phyloP scores from a whole-genome alignment of 2,329 filamentous ascomycete genomes.

The Biscogniauxia sp. region DNA sequence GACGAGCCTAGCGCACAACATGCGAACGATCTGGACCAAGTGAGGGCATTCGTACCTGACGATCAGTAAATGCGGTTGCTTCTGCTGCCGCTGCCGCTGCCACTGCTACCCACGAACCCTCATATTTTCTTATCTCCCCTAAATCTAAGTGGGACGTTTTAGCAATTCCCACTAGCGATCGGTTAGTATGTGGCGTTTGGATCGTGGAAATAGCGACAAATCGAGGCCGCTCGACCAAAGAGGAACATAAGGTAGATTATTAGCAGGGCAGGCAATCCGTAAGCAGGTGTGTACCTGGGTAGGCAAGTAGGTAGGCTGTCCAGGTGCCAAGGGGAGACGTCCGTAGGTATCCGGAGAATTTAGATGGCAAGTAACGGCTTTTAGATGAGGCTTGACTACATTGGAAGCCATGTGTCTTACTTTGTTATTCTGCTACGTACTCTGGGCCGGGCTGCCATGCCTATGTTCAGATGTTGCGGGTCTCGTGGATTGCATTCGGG shows the following conservation, averaged over 20 bases:
- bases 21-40: not conserved
- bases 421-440: not conserved
- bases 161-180: not conserved
- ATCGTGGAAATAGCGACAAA: not conserved
- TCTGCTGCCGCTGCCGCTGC: no score
- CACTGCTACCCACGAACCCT: not conserved
- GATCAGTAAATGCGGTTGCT: not conserved
- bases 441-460: not conserved
- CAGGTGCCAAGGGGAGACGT: no score
- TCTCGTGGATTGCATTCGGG: not conserved
- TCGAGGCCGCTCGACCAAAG: not conserved
- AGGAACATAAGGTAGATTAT: not conserved
- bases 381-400: no score
- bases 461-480: not conserved
- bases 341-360: no score
- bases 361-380: no score
- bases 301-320: no score
- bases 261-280: no score
- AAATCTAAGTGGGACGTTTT: not conserved
- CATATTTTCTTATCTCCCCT: not conserved
- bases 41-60: constrained; percentile 1
- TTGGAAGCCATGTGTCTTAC: not conserved
- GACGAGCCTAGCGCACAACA: not conserved
- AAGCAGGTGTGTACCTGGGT: no score
- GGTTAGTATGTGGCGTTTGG: not conserved